Base-by-base conservation (phyloP, 768 basidiomycete genomes). In the Galerina sulciceps region DNA sequence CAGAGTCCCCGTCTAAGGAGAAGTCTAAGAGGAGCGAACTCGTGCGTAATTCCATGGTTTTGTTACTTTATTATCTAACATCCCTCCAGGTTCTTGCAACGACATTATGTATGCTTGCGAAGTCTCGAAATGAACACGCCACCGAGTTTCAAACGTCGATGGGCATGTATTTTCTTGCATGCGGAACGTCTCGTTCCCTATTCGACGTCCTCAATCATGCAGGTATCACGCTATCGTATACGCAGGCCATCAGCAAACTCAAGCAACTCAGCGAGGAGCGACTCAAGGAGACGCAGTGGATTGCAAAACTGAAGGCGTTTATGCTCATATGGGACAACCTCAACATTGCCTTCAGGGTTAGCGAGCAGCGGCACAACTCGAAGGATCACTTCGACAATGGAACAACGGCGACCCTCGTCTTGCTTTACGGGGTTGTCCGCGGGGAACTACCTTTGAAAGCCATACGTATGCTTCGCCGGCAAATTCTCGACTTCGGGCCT, bases 341-440 rank as follows among this genome's bases (percentile, higher is more conserved):
- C 34, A 72, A 71, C 58, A 71, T 73, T 31, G 65, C 67, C 0
- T 69, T 69, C 46, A 52, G 53, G 8, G 68, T 73, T 34, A 60
- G 45, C 5, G 56, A 71, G 40, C 68, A 72, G 46, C 62, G 71
- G 1, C 20, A 57, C 9, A 44, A 68, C 36, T 61, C 63, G 2
- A 68, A 69, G 45, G 67, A 70, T 49, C 64, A 65, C 23, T 73
- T 72, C 47, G 63, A 71, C 40, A 73, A 72, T 53, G 71, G 73
- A 6, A 74, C 71, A 2, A 71, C 71, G 0, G 67, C 69, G 0
- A 71, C 70, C 3, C 20, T 69, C 1, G 60, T 73, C 22, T 66
- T 66, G 0, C 37, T 70, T 1, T 70, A 58, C 35, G 62, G 43
- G 6, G 50, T 66, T 18, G 54, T 59, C 9, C 48, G 34, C 13